Conservation (phyloP, 768 basidiomycete genomes). For the Jaapia argillacea region DNA sequence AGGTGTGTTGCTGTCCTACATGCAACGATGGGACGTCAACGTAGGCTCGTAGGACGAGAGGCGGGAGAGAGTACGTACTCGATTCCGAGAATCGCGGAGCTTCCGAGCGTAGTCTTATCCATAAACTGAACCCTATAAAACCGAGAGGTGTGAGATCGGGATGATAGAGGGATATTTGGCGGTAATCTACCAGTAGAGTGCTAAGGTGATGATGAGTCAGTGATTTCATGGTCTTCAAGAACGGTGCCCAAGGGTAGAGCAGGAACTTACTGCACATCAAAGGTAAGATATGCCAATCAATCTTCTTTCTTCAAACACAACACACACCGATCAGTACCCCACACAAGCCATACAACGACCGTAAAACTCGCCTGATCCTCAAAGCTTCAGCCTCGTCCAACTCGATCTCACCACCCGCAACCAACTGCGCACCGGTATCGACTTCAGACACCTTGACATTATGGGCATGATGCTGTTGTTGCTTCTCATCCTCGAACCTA, state of each 20-base stretch:
- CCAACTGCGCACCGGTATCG: constrained; percentile 54
- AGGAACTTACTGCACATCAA: constrained; percentile 59
- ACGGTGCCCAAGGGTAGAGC: neutral
- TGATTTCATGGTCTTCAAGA: constrained; percentile 1
- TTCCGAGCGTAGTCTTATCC: constrained; percentile 67
- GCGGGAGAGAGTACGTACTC: constrained; percentile 25
- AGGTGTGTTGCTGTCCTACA: constrained; percentile 49
- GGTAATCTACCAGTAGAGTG: constrained; percentile 47
- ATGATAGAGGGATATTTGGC: neutral
- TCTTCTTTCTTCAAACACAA: constrained; percentile 35
- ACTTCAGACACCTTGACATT: constrained; percentile 35
- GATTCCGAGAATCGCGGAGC: constrained; percentile 62
- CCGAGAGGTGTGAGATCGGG: neutral
- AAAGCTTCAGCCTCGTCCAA: constrained; percentile 43
- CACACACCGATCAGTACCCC: neutral
- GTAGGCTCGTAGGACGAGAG: neutral
- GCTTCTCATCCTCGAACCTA: constrained; percentile 18
- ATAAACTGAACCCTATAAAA: constrained; percentile 60
- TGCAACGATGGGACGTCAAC: constrained; percentile 2
- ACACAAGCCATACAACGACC: too few species aligned
- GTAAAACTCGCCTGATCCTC: constrained; percentile 40
- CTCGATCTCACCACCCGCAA: constrained; percentile 29
- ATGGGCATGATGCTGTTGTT: constrained; percentile 14
- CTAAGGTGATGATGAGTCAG: constrained; percentile 18
- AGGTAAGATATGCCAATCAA: constrained; percentile 57